Base-by-base conservation (phyloP, 176 grass and related monocot genomes). In the Rhynchospora pubera region DNA sequence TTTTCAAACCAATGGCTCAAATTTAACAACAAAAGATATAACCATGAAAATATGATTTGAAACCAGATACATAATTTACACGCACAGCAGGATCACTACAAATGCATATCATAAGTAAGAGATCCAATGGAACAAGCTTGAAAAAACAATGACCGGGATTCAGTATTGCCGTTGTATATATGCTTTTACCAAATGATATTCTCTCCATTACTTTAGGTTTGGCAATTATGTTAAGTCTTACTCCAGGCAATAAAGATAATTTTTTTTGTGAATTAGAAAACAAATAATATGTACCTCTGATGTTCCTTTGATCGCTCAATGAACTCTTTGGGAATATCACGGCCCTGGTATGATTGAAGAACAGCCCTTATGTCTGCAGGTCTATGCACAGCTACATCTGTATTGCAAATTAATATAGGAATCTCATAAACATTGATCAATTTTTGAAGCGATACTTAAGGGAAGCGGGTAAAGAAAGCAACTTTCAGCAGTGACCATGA, bases 261-360 rank as follows among this genome's bases (percentile, higher is more conserved):
- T 23, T 30, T 32, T 3, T 28, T 28, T 55, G 55, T 55, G 4
- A 23, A 30, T 79, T 9, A 65, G 18, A 21, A 81, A 82, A 10
- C 24, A 32, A 52, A 50, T 26, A 52, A 53, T 19, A 82, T 50
- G 24, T 65, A 93, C 96, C 87, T 94, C 63, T 90, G 79, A 82
- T 94, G 82, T 90, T 90, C 90, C 80, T 98, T 94, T 59, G 89
- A 90, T 57, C 90, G 89, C 80, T 94, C 87, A 0, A 92, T 86
- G 75, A 98, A 98, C 74, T 93, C 89, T 46, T 72, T 79, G 66
- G 96, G 87, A 79, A 95, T 79, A 83, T 98, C 96, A 85, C 6
- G 84, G 45, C 92, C 96, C 89, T 98, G 87, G 81, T 88, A 98
- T 2, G 90, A 91, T 87, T 83, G 84, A 81, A 98, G 90, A 22